phyloP scores from a whole-genome alignment of 1,284 basidiomycete genomes.

The Mycosarcoma mackinlayi region DNA sequence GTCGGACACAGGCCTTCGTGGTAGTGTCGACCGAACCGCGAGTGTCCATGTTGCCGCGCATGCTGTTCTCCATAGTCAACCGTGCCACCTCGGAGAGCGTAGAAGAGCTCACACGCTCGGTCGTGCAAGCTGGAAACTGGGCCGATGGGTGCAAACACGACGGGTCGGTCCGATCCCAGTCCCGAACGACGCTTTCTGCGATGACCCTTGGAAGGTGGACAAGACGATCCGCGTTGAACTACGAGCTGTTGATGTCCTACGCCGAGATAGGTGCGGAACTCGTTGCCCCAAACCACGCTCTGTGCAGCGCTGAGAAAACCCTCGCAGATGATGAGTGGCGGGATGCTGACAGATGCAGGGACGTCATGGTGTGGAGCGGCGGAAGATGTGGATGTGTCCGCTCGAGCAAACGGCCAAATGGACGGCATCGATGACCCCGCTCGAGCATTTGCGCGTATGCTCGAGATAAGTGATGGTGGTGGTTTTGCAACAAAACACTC shows the following conservation, averaged over 20 bases:
- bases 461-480: too few relatives aligned
- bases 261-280: conserved; percentile 43
- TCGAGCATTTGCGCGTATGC: too few relatives aligned
- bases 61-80: conserved; percentile 71
- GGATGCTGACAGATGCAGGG: conserved; percentile 22
- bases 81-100: conserved; percentile 72
- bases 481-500: too few relatives aligned
- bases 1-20: conserved; percentile 71
- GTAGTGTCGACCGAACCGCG: conserved; percentile 71
- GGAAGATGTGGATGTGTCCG: background rate
- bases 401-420: conserved; percentile 3
- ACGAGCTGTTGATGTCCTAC: conserved; percentile 39
- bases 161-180: conserved; percentile 8
- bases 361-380: too few relatives aligned
- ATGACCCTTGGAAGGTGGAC: conserved; percentile 7
- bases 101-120: conserved; percentile 74
- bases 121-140: conserved; percentile 75
- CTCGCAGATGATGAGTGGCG: conserved; percentile 73
- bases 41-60: conserved; percentile 69
- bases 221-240: conserved; percentile 1
- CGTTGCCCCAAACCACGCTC: conserved; percentile 70
- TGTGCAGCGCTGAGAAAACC: conserved; percentile 73
- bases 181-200: conserved; percentile 4
- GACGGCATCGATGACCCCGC: conserved; percentile 6
- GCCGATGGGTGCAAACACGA: conserved; percentile 65